Conservation (phyloP, 352 stramenopile genomes). For the Phytophthora tubulina region DNA sequence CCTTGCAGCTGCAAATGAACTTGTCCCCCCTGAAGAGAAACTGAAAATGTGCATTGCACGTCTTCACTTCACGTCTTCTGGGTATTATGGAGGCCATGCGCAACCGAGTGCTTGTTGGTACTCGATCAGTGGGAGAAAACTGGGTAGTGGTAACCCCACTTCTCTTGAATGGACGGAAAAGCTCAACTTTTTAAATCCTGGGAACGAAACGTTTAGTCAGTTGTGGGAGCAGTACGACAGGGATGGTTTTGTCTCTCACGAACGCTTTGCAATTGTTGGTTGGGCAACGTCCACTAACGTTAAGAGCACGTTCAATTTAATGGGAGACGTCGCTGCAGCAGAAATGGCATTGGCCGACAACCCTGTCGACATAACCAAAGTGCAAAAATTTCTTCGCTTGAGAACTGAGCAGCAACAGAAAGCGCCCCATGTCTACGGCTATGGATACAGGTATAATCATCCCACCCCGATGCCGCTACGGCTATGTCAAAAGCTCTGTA, state of each 20-base stretch:
- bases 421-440: not conserved
- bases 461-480: not conserved
- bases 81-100: not conserved
- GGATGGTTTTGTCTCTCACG: not conserved
- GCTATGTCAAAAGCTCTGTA: constrained; percentile 10
- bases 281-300: constrained; percentile 8
- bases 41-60: constrained; percentile 16
- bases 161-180: constrained; percentile 8
- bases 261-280: constrained; percentile 18
- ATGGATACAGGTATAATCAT: not conserved
- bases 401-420: not conserved
- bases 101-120: constrained; percentile 11
- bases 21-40: constrained; percentile 2
- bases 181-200: constrained; percentile 18
- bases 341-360: constrained; percentile 5
- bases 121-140: not conserved
- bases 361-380: constrained; percentile 14
- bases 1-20: constrained; percentile 11
- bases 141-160: not conserved
- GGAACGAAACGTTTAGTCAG: not conserved
- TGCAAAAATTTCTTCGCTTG: constrained; percentile 4
- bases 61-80: not conserved
- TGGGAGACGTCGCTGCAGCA: constrained; percentile 16
- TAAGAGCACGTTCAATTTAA: constrained; percentile 1
- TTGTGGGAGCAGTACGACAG: not conserved